These are phyloP conservation scores for Hypoxylon lenormandii DNA, from an alignment of 495 filamentous ascomycete genomes.

Conservation along the genomic window DNA sequence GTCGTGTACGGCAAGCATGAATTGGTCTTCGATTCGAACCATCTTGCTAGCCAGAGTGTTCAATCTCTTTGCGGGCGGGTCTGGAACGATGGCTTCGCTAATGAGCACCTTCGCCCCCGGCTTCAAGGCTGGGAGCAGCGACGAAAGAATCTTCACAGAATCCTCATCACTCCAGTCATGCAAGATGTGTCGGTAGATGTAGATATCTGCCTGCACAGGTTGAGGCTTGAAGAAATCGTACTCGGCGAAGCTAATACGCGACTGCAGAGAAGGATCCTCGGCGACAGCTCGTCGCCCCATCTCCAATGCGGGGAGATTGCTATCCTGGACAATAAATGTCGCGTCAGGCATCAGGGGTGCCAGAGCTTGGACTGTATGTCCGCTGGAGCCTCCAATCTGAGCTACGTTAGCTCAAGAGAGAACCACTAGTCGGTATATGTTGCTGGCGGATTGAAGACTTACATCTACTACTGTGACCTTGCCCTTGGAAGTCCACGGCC, in stretches of 20 bases:
- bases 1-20: constrained; percentile 49
- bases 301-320: constrained; percentile 39
- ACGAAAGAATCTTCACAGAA: constrained; percentile 50
- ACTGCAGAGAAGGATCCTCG: constrained; percentile 26
- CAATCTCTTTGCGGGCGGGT: constrained; percentile 39
- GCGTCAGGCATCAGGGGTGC: constrained; percentile 51
- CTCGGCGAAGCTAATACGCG: constrained; percentile 46
- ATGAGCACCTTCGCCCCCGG: constrained; percentile 51
- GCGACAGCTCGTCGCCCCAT: constrained; percentile 38
- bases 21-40: constrained; percentile 43
- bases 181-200: constrained; percentile 56
- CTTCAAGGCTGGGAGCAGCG: constrained; percentile 53
- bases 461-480: constrained; percentile 46
- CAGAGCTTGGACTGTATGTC: constrained; percentile 54
- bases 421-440: background rate
- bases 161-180: constrained; percentile 61
- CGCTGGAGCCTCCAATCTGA: constrained; percentile 60
- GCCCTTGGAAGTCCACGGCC: constrained; percentile 30
- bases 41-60: constrained; percentile 39
- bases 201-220: constrained; percentile 52
- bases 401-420: constrained; percentile 2
- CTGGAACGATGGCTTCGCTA: constrained; percentile 52
- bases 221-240: constrained; percentile 58
- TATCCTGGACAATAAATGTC: constrained; percentile 57
- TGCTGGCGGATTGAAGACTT: background rate